These are phyloP conservation scores for Blastobotrys apis DNA, from an alignment of 1,139 yeast genomes.

Conservation along the genomic window DNA sequence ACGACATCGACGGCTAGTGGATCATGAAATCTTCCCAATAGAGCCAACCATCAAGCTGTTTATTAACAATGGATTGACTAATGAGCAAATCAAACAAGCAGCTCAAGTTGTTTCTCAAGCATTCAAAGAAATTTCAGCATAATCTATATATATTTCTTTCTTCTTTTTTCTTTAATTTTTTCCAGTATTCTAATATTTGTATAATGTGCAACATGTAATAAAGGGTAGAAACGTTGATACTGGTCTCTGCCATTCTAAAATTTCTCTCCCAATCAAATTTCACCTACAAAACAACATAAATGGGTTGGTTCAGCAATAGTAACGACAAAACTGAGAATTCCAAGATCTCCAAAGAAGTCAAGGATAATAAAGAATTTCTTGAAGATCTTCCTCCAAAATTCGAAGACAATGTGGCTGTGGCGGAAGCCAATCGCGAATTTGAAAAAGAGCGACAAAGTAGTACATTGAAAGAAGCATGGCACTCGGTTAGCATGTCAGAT, in stretches of 20 bases:
- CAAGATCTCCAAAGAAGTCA: neutral
- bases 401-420: constrained; percentile 25
- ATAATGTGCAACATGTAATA: no score
- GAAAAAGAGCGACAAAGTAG: constrained; percentile 17
- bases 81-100: constrained; percentile 48
- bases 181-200: neutral
- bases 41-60: constrained; percentile 62
- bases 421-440: constrained; percentile 11
- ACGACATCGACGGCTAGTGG: constrained; percentile 63
- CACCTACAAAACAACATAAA: neutral
- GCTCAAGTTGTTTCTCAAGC: constrained; percentile 23
- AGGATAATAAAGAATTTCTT: constrained; percentile 15
- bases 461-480: constrained; percentile 26
- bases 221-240: no score
- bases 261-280: neutral
- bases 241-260: no score
- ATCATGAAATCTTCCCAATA: constrained; percentile 73
- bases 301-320: constrained; percentile 12
- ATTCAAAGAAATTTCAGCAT: constrained; percentile 4
- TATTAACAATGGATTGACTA: constrained; percentile 48
- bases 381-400: constrained; percentile 36
- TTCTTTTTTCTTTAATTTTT: neutral
- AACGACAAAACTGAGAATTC: neutral
- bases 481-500: constrained; percentile 41
- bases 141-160: neutral